These are phyloP conservation scores for Alternaria angustiovoidea DNA, from an alignment of 2,329 filamentous ascomycete genomes.

Conservation along the genomic window DNA sequence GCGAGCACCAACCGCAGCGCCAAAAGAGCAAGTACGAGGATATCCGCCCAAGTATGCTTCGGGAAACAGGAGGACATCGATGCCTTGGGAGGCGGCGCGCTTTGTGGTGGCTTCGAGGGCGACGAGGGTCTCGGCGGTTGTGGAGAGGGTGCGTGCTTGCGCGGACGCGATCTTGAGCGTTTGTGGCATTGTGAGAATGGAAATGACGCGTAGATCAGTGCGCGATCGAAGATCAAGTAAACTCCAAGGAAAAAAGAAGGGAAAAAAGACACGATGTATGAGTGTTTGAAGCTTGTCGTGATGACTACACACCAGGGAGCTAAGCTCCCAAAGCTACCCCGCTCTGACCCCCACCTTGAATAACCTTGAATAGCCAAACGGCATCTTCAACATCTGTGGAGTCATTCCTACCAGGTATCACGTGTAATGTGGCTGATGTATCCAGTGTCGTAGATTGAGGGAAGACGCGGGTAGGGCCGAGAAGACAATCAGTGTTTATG, in stretches of 20 bases:
- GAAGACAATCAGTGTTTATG: not conserved
- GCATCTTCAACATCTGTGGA: not conserved
- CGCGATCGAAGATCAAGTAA: not conserved
- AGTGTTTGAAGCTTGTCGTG: not conserved
- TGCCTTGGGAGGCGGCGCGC: slow-evolving; percentile 66
- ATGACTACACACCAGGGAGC: not conserved
- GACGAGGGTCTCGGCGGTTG: slow-evolving; percentile 67
- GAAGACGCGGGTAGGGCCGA: not conserved
- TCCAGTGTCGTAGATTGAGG: not conserved
- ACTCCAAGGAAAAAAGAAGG: not conserved
- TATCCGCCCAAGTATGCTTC: slow-evolving; percentile 94
- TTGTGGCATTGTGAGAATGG: slow-evolving; percentile 49
- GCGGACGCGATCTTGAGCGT: slow-evolving; percentile 59
- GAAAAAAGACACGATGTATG: not conserved
- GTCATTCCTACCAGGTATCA: not conserved
- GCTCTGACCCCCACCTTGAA: slow-evolving; percentile 3
- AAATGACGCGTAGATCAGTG: not conserved
- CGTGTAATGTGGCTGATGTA: not conserved
- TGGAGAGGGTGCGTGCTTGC: slow-evolving; percentile 58
- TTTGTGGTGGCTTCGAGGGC: slow-evolving; percentile 70
- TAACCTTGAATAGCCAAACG: not conserved
- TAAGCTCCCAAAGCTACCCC: slow-evolving; percentile 8
- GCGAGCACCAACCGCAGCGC: slow-evolving; percentile 75
- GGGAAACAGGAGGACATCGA: slow-evolving; percentile 83
- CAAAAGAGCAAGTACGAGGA: slow-evolving; percentile 81